These are phyloP conservation scores for Oryza punctata DNA, from an alignment of 176 grass and related monocot genomes.

Conservation along the genomic window DNA sequence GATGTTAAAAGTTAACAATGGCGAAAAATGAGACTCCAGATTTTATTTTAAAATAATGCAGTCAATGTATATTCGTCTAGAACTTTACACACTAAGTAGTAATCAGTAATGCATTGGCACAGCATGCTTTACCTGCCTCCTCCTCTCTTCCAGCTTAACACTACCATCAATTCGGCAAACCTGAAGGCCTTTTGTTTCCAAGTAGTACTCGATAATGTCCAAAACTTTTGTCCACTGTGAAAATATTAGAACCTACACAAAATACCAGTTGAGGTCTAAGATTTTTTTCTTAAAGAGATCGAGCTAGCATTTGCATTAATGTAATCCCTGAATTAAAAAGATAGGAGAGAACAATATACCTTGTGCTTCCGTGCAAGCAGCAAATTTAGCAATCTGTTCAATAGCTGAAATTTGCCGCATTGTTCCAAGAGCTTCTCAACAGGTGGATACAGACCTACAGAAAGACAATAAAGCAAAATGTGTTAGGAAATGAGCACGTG, in stretches of 20 bases:
- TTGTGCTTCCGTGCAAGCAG: slow-evolving; percentile 76
- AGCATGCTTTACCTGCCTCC: slow-evolving; percentile 61
- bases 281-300: not conserved
- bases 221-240: slow-evolving; percentile 94
- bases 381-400: slow-evolving; percentile 65
- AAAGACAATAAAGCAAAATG: not conserved
- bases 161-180: slow-evolving; percentile 88
- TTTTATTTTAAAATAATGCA: not conserved
- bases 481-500: not conserved
- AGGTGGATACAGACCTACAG: slow-evolving; percentile 73
- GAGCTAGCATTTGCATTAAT: not conserved
- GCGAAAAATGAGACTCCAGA: not conserved
- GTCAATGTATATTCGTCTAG: not conserved
- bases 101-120: not conserved
- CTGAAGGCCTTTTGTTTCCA: slow-evolving; percentile 61
- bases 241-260: slow-evolving; percentile 84
- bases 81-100: not conserved
- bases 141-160: slow-evolving; percentile 75
- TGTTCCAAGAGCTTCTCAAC: slow-evolving; percentile 74
- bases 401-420: slow-evolving; percentile 83
- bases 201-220: slow-evolving; percentile 86
- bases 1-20: not conserved
- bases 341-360: slow-evolving; percentile 44
- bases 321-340: slow-evolving; percentile 4
- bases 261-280: slow-evolving; percentile 25